Base-by-base conservation (phyloP, 2,329 filamentous ascomycete genomes). In the Sporothrix euskadiensis region DNA sequence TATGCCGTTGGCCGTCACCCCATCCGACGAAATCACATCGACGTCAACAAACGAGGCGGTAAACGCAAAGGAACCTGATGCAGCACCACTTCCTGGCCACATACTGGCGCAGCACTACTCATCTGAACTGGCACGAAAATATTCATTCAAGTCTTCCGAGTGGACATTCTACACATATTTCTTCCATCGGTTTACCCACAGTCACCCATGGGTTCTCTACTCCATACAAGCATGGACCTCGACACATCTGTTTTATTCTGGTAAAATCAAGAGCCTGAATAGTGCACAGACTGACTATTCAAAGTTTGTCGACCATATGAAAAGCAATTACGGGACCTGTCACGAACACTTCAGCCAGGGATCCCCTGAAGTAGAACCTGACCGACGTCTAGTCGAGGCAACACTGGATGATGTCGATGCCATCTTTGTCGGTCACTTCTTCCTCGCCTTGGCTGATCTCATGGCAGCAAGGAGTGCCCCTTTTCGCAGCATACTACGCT, bases 141-240 rank as follows among this genome's bases (percentile, higher is more conserved):
- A 70, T 35, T 70, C 68, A n/a, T 70, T 70, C 68, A 70, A 70
- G 52, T 70, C 68, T 0, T 22, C 52, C 1, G 68, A 70, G n/a
- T 70, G 68, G 68, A 70, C 68, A 2, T 70, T 70, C 8, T 70
- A 70, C 39, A 70, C 68, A 12, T 70, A 70, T n/a, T 70, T 70
- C 49, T 70, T 70, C 22, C 68, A 70, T 14, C 68, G 68, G 3
- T 70, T 70, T 35, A 70, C 68, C 0, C 68, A 47, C 6, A 70
- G 52, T 8, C 68, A 70, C 10, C 68, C 68, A 0, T 70, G 68
- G 68, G 68, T 70, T 1, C 35, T 70, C 32, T 70, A 35, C 35
- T 70, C 68, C 2, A 70, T 70, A 19, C 68, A 70, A 8, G 68
- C 68, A 16, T 70, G 68, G 68, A 70, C 68, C 0, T 70, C 68